phyloP scores from a whole-genome alignment of 352 stramenopile genomes.

The Pythium sukuiense region DNA sequence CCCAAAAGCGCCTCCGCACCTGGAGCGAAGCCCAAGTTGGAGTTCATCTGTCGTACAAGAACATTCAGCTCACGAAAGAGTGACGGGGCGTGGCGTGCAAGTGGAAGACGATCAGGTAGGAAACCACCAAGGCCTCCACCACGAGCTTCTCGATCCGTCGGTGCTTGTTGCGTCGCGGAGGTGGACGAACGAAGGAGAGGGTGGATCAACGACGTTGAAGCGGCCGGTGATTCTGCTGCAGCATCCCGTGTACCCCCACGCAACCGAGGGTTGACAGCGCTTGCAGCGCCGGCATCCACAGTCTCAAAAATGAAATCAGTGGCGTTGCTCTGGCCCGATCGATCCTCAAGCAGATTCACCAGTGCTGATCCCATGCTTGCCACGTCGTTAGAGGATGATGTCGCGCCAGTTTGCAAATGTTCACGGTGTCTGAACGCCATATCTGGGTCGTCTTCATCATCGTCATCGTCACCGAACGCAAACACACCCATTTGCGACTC shows the following conservation, averaged over 20 bases:
- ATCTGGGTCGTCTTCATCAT: slow-evolving; percentile 37
- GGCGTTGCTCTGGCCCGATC: slow-evolving; percentile 2
- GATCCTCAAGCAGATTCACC: slow-evolving; percentile 23
- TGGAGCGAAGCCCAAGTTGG: slow-evolving; percentile 46
- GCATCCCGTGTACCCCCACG: not conserved
- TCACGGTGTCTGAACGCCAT: slow-evolving; percentile 24
- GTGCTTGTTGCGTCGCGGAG: slow-evolving; percentile 1
- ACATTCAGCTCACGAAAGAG: slow-evolving; percentile 77
- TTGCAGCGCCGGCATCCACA: slow-evolving; percentile 8
- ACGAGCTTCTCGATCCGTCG: slow-evolving; percentile 12
- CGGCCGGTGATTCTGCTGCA: slow-evolving; percentile 1
- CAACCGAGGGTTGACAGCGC: not conserved
- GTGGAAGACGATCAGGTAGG: slow-evolving; percentile 39
- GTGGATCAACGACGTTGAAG: slow-evolving; percentile 15
- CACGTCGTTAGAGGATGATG: not conserved
- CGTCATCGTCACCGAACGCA: slow-evolving; percentile 32
- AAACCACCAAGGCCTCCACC: slow-evolving; percentile 10
- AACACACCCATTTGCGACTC: slow-evolving; percentile 23
- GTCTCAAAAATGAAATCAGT: slow-evolving; percentile 37
- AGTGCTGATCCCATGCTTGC: slow-evolving; percentile 17
- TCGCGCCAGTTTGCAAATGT: not conserved
- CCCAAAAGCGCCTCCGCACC: slow-evolving; percentile 28
- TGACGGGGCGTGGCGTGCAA: slow-evolving; percentile 64
- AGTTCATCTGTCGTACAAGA: slow-evolving; percentile 76
- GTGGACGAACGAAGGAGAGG: slow-evolving; percentile 19